Base-by-base conservation (phyloP, 148 eudicot genomes). In the Limonium bicolor region DNA sequence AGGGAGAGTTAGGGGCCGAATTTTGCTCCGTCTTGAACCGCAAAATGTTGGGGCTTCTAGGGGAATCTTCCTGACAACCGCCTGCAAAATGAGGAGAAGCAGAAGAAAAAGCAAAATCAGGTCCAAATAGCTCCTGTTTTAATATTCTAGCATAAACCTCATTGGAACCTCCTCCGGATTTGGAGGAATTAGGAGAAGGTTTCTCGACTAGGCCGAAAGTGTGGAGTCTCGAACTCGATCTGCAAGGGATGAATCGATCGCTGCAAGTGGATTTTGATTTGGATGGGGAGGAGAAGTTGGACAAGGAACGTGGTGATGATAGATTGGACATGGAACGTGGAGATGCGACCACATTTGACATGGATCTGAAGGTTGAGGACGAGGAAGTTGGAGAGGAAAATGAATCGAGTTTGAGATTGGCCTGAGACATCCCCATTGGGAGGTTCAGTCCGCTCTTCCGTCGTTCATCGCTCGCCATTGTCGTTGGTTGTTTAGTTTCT, bases 161-260 rank as follows among this genome's bases (percentile, higher is more conserved):
- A 55, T 55, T 77, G 13, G 32, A 39, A 1, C 49, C 55, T 4
- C 61, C 71, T n/a, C 78, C 73, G 17, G 62, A 62, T 15, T 15
- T 8, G 4, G 44, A 1, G 4, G 48, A 6, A 12, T 57, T 64
- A 58, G 80, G 78, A n/a, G 85, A 69, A 41, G 80, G 56, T 46
- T 75, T 78, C 14, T 80, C 87, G 28, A 66, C 62, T 14, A 90
- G 50, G 35, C 93, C 95, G 35, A 84, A 90, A 0, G 95, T 55
- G 65, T 80, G 80, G 3, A 90, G 85, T 60, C 95, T 71, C 1
- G 99, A 90, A 3, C 93, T 68, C 7, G 99, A 90, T 63, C 99
- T 67, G 63, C 95, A 84, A 5, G 99, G 99, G 28, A 90, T 90
- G 51, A 90, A 90, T 50, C 95, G 54, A 62, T 90, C 99, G 54